Conservation (phyloP, 768 basidiomycete genomes). For the Trametopsis cervina region DNA sequence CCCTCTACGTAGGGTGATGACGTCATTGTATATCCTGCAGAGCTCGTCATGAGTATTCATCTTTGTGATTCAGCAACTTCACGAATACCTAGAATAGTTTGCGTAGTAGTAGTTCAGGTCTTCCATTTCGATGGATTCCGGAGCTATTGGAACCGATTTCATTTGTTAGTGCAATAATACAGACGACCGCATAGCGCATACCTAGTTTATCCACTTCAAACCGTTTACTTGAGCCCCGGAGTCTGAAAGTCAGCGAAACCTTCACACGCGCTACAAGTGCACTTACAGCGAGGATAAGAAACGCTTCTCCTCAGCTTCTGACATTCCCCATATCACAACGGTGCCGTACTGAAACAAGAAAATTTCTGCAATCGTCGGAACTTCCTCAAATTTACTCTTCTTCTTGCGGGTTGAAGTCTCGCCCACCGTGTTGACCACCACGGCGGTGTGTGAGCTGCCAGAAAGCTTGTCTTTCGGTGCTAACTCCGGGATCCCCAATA, state of each 20-base stretch:
- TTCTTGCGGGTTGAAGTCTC: slow-evolving; percentile 33
- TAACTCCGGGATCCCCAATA: slow-evolving; percentile 74
- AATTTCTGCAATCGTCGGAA: slow-evolving; percentile 73
- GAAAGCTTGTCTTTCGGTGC: slow-evolving; percentile 20
- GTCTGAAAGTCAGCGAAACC: too few relatives aligned
- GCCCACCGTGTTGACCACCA: slow-evolving; percentile 2
- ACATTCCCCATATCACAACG: slow-evolving; percentile 98
- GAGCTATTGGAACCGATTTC: slow-evolving; percentile 39
- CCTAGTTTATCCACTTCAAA: slow-evolving; percentile 88
- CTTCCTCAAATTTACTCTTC: slow-evolving; percentile 60
- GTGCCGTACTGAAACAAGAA: slow-evolving; percentile 94
- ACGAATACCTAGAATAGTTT: slow-evolving; percentile 78
- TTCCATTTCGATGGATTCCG: slow-evolving; percentile 93
- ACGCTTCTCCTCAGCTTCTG: slow-evolving; percentile 83
- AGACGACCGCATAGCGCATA: slow-evolving; percentile 27
- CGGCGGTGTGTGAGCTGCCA: slow-evolving; percentile 19
- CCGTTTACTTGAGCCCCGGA: slow-evolving; percentile 69
- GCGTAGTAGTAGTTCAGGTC: slow-evolving; percentile 96
- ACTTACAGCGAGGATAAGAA: slow-evolving; percentile 87
- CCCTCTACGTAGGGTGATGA: slow-evolving; percentile 89
- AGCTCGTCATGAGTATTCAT: slow-evolving; percentile 7
- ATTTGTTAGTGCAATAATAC: neutral
- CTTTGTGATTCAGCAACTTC: neutral
- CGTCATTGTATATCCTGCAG: slow-evolving; percentile 89
- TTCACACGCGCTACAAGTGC: too few relatives aligned